phyloP scores from a whole-genome alignment of 768 basidiomycete genomes.

The Trichaptum fuscoviolaceum region DNA sequence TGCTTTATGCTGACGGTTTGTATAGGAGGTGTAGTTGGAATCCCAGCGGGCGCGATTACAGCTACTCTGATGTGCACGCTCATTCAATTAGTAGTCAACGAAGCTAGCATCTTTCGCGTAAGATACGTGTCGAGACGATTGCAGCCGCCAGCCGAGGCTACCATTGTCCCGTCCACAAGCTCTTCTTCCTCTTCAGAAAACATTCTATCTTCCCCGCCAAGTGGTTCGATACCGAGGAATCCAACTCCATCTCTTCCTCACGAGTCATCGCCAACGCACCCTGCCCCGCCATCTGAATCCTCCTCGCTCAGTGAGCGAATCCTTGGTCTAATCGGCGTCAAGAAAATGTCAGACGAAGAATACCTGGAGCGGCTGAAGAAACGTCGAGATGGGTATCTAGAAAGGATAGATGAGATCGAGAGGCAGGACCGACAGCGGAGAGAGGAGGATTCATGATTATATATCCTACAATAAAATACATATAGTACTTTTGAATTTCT shows the following conservation, averaged over 20 bases:
- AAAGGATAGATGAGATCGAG: conserved; percentile 56
- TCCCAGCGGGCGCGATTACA: conserved; percentile 55
- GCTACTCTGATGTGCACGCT: conserved; percentile 52
- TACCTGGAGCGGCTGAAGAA: conserved; percentile 56
- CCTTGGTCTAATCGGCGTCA: conserved; percentile 43
- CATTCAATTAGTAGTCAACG: conserved; percentile 69
- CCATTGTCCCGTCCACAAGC: conserved; percentile 3
- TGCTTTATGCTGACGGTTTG: conserved; percentile 8
- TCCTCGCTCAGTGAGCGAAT: conserved; percentile 34
- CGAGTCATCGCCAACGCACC: not conserved
- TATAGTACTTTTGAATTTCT: too few species aligned
- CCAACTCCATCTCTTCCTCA: conserved; percentile 4
- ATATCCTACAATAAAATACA: not conserved
- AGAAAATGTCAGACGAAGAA: conserved; percentile 64
- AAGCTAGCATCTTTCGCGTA: conserved; percentile 55
- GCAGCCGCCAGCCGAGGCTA: conserved; percentile 13
- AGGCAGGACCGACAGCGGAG: conserved; percentile 31
- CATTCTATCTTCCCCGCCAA: conserved; percentile 3
- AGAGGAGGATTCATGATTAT: conserved; percentile 16
- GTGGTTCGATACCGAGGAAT: conserved; percentile 4
- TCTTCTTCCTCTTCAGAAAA: conserved; percentile 7
- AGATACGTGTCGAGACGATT: conserved; percentile 43
- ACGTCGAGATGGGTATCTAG: conserved; percentile 49
- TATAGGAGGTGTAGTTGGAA: conserved; percentile 56
- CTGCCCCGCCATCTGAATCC: not conserved